phyloP scores from a whole-genome alignment of 305 asterid genomes.

The Caryopteris hybrid region DNA sequence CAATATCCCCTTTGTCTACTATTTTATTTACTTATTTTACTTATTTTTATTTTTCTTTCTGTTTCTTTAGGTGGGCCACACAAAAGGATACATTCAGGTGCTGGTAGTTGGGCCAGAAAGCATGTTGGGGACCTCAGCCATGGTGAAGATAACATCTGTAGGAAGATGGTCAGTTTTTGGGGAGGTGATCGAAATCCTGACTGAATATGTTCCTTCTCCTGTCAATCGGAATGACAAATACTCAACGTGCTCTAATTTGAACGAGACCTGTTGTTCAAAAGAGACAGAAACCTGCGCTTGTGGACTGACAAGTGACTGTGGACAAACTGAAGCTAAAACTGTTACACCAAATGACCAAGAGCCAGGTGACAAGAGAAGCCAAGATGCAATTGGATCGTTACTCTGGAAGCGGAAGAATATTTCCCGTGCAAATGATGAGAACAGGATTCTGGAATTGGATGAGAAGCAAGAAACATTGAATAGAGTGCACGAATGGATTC shows the following conservation, averaged over 20 bases:
- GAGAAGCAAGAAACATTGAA: background rate
- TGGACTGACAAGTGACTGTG: constrained; percentile 17
- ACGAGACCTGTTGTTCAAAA: constrained; percentile 53
- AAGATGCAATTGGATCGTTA: constrained; percentile 42
- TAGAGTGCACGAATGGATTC: constrained; percentile 11
- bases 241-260: constrained; percentile 34
- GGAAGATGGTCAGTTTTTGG: constrained; percentile 99
- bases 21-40: too few relatives aligned
- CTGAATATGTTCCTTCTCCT: constrained; percentile 20
- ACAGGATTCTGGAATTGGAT: background rate
- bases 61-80: constrained; percentile 81
- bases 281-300: constrained; percentile 62
- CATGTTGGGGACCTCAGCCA: constrained; percentile 81
- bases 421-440: constrained; percentile 24
- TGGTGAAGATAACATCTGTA: constrained; percentile 74
- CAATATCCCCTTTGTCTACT: background rate
- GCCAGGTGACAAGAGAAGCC: constrained; percentile 28
- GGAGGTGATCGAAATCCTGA: constrained; percentile 70
- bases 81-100: constrained; percentile 94
- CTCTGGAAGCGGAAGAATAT: constrained; percentile 53
- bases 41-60: background rate
- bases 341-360: constrained; percentile 23
- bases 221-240: background rate
- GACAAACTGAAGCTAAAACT: constrained; percentile 30
- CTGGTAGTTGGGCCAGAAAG: constrained; percentile 77